Conservation (phyloP, 108 stramenopile genomes). For the Cylindrotheca fusiformis region DNA sequence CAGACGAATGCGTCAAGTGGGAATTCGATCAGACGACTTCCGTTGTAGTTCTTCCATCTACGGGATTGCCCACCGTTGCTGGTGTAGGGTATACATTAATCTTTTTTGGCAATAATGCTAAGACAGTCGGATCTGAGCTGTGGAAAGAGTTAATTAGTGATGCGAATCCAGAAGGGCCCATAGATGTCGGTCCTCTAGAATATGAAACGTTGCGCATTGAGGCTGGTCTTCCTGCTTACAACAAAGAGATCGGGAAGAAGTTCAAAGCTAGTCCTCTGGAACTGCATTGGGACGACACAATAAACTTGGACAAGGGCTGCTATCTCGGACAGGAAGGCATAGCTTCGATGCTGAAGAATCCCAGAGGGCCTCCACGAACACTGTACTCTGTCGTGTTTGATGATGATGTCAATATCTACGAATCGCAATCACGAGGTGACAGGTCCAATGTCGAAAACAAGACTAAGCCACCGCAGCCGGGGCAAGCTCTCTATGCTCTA, state of each 20-base stretch:
- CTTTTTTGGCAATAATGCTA: conserved; percentile 21
- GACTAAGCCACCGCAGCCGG: conserved; percentile 50
- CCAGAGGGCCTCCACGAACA: conserved; percentile 60
- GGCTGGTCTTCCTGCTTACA: conserved; percentile 49
- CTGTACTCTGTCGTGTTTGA: conserved; percentile 74
- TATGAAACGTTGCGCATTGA: conserved; percentile 81
- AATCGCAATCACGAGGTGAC: conserved; percentile 42
- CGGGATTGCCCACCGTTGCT: conserved; percentile 40
- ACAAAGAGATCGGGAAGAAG: conserved; percentile 27
- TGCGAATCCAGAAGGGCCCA: conserved; percentile 55
- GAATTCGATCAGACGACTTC: conserved; percentile 2
- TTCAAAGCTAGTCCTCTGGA: conserved; percentile 59
- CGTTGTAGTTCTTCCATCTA: conserved; percentile 34
- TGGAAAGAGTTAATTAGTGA: conserved; percentile 63
- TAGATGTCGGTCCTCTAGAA: conserved; percentile 68
- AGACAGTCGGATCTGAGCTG: conserved; percentile 22
- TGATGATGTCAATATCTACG: conserved; percentile 69
- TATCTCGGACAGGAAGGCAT: conserved; percentile 87
- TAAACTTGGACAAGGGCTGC: conserved; percentile 79
- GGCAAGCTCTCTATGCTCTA: conserved; percentile 59
- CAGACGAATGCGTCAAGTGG: conserved; percentile 17
- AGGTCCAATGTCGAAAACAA: conserved; percentile 39
- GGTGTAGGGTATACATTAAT: conserved; percentile 66
- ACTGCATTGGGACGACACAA: conserved; percentile 45
- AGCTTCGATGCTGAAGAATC: conserved; percentile 78